A percentile compares a stretch with the other conserved stretches of the same genome.
phyloP scores from a whole-genome alignment of 78 protist genomes.

The Dictyostelium capitatum region DNA sequence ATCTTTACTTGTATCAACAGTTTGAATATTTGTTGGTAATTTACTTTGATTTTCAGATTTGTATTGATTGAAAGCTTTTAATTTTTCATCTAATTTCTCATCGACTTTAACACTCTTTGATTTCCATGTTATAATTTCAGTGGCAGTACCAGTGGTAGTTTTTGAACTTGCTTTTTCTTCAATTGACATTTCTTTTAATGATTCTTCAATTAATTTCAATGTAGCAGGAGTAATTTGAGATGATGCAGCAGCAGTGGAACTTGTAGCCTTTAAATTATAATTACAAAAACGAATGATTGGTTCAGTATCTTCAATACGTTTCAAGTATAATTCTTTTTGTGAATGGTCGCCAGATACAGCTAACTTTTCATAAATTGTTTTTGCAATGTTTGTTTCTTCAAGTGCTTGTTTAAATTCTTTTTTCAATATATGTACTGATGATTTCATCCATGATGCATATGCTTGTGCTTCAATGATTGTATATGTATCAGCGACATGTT shows the following conservation, averaged over 20 bases:
- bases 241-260: background rate
- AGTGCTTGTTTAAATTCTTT: conserved; percentile 15
- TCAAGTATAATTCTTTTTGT: conserved; percentile 24
- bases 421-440: background rate
- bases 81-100: conserved; percentile 34
- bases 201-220: background rate
- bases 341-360: conserved; percentile 24
- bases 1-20: background rate
- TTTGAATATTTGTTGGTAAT: background rate
- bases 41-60: conserved; percentile 1
- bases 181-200: background rate
- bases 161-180: background rate
- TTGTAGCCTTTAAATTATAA: conserved; percentile 26
- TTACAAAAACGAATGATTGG: conserved; percentile 47
- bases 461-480: conserved; percentile 61
- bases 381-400: conserved; percentile 14
- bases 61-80: background rate
- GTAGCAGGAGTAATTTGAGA: background rate
- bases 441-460: conserved; percentile 37
- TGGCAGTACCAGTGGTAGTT: background rate
- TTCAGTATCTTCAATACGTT: conserved; percentile 44
- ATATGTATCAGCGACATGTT: conserved; percentile 15
- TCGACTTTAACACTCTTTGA: conserved; percentile 1
- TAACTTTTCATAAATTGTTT: conserved; percentile 25
- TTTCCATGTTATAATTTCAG: conserved; percentile 18